A percentile compares a stretch with the other conserved stretches of the same genome.
Conservation (phyloP, 75 land plant species). For the Picea sitchensis region DNA sequence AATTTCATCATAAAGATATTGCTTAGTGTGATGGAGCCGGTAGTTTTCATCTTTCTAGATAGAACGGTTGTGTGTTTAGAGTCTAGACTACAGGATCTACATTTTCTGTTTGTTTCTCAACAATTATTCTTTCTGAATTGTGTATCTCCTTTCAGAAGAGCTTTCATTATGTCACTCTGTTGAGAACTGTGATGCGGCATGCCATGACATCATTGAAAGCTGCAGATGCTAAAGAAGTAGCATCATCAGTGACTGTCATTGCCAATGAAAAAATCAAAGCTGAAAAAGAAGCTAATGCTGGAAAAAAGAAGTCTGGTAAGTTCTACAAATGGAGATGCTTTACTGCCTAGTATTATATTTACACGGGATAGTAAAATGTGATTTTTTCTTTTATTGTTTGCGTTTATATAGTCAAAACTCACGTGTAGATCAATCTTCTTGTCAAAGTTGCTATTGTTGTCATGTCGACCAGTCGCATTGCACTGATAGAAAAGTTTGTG, state of each 20-base stretch:
- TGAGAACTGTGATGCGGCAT: slow-evolving; percentile 75
- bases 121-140: neutral
- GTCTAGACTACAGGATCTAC: neutral
- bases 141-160: slow-evolving; percentile 64
- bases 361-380: neutral
- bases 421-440: neutral
- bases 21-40: no score
- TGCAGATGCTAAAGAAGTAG: slow-evolving; percentile 84
- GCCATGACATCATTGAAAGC: slow-evolving; percentile 75
- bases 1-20: no score
- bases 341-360: neutral
- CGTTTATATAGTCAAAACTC: neutral
- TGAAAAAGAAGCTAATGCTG: slow-evolving; percentile 84
- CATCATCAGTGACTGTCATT: slow-evolving; percentile 82
- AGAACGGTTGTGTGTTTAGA: no score
- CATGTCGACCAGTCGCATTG: neutral
- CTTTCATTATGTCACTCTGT: slow-evolving; percentile 74
- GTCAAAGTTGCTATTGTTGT: neutral
- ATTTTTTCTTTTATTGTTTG: neutral
- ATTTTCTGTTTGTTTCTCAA: neutral
- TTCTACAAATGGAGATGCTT: neutral
- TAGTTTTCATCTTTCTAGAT: no score
- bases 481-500: neutral
- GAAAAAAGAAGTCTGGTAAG: slow-evolving; percentile 78
- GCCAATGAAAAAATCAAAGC: slow-evolving; percentile 95